phyloP scores from a whole-genome alignment of 371 early-diverging fungal species.

The Mortierella sp. region DNA sequence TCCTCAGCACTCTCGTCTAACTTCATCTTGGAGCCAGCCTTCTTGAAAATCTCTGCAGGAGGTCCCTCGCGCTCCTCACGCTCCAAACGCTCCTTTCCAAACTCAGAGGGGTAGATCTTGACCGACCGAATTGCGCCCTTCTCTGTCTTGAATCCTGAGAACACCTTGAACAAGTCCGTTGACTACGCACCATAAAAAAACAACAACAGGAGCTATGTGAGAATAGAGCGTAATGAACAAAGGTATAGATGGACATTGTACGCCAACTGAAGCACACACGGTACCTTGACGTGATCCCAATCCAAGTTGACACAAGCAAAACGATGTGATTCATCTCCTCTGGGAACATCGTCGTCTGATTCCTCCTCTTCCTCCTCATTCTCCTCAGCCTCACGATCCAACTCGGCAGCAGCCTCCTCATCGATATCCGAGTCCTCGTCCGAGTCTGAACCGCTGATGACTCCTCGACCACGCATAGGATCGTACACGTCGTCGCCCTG shows the following conservation, averaged over 20 bases:
- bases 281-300: constrained; percentile 91
- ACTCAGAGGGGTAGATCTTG: constrained; percentile 94
- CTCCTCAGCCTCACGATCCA: constrained; percentile 63
- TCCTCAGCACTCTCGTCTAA: constrained; percentile 61
- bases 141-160: constrained; percentile 88
- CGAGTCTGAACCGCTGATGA: constrained; percentile 72
- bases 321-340: constrained; percentile 89
- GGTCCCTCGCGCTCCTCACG: constrained; percentile 86
- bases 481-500: constrained; percentile 66
- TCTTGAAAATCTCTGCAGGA: constrained; percentile 82
- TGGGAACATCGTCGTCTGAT: constrained; percentile 73
- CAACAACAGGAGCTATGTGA: background rate
- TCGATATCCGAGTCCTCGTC: constrained; percentile 68
- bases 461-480: constrained; percentile 90
- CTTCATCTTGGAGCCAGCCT: constrained; percentile 45
- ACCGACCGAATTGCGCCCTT: constrained; percentile 83
- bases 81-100: constrained; percentile 93
- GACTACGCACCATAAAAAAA: constrained; percentile 61
- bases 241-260: background rate
- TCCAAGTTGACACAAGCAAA: constrained; percentile 97
- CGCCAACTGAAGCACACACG: background rate
- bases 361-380: constrained; percentile 69
- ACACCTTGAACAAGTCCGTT: constrained; percentile 88
- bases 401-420: constrained; percentile 58
- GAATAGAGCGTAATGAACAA: background rate